Evolutionary conservation across 2,329 filamentous ascomycete species (phyloP).

Genomic region (Mycocentrospora acerina): DNA sequence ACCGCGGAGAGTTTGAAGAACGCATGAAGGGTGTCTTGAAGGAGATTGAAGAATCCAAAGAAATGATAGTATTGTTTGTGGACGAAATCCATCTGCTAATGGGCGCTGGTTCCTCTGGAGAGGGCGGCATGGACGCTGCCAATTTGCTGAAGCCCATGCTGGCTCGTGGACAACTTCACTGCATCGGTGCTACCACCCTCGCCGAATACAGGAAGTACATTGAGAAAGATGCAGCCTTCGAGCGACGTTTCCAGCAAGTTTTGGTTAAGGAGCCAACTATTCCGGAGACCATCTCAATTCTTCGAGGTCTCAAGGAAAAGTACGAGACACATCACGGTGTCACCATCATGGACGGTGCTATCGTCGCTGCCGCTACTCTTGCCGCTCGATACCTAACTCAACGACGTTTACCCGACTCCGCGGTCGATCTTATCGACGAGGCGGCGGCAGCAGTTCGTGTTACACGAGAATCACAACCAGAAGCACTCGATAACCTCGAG

Average conservation of each 20-base stretch:
- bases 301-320: conserved; percentile 96
- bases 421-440: conserved; percentile 94
- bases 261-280: conserved; percentile 92
- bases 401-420: conserved; percentile 89
- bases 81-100: conserved; percentile 98
- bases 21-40: conserved; percentile 99
- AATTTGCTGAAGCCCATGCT: conserved; percentile 98
- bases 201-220: conserved; percentile 98
- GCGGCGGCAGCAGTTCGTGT: conserved; percentile 96
- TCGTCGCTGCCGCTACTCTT: conserved; percentile 87
- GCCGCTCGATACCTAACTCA: conserved; percentile 92
- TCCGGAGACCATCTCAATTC: conserved; percentile 89
- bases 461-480: conserved; percentile 91
- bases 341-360: conserved; percentile 89
- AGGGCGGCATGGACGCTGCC: conserved; percentile 98
- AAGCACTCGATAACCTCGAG: conserved; percentile 92
- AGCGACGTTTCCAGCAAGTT: conserved; percentile 98
- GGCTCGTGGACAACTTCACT: conserved; percentile 93
- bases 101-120: conserved; percentile 91
- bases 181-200: conserved; percentile 94
- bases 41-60: conserved; percentile 90
- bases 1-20: conserved; percentile 97
- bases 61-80: conserved; percentile 97
- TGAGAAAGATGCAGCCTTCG: conserved; percentile 96
- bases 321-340: conserved; percentile 99